These are phyloP conservation scores for Agaricus bisporus DNA, from an alignment of 768 basidiomycete species.

Conservation along the genomic window DNA sequence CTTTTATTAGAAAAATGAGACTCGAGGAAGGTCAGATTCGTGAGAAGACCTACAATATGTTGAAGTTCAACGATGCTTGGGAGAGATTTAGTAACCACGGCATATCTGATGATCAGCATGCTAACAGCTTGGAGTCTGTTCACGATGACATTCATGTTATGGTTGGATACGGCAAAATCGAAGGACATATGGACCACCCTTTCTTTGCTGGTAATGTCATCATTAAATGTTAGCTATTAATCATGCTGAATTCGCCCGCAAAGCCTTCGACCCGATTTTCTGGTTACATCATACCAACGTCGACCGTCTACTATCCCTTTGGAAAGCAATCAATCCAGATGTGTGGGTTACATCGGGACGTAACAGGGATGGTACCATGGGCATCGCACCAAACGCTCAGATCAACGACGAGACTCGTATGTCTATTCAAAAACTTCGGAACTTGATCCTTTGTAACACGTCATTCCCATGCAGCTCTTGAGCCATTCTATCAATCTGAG, in stretches of 20 bases:
- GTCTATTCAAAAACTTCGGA: constrained; percentile 1
- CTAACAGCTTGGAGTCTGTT: constrained; percentile 44
- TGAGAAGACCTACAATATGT: constrained; percentile 29
- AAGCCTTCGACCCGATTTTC: constrained; percentile 49
- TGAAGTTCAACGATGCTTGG: constrained; percentile 34
- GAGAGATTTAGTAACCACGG: constrained; percentile 41
- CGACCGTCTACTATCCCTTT: constrained; percentile 45
- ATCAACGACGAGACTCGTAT: constrained; percentile 25
- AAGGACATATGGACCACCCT: constrained; percentile 36
- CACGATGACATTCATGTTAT: constrained; percentile 42
- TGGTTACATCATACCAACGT: constrained; percentile 49
- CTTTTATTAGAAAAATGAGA: constrained; percentile 17
- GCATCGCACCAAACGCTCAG: constrained; percentile 19
- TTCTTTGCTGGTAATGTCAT: constrained; percentile 30
- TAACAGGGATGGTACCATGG: constrained; percentile 24
- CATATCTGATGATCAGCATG: constrained; percentile 27
- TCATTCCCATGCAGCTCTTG: constrained; percentile 25
- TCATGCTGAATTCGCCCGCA: neutral
- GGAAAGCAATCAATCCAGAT: constrained; percentile 38
- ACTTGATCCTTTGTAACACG: neutral
- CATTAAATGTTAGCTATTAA: neutral
- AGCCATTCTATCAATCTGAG: constrained; percentile 40
- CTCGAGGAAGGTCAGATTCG: constrained; percentile 20
- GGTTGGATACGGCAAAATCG: constrained; percentile 25
- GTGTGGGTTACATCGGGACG: constrained; percentile 31